These are phyloP conservation scores for Fusarium nodosum DNA, from an alignment of 2,329 filamentous ascomycete genomes.

Conservation along the genomic window DNA sequence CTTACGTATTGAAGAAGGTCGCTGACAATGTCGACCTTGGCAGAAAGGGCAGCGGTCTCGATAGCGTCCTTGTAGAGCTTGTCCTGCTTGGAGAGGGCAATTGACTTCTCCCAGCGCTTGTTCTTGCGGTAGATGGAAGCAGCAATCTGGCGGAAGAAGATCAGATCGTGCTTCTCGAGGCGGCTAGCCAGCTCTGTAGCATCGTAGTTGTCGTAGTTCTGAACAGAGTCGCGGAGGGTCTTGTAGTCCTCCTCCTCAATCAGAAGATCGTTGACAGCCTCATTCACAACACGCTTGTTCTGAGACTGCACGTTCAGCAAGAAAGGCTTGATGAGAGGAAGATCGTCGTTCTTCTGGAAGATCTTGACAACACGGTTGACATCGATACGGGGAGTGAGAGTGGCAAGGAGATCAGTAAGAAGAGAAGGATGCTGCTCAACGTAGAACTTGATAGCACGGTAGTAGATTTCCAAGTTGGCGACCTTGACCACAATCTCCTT, in stretches of 20 bases:
- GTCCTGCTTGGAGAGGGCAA: constrained; percentile 97
- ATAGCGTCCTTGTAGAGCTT: constrained; percentile 99
- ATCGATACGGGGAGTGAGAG: constrained; percentile 91
- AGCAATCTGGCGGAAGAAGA: constrained; percentile 99
- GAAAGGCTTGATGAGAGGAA: constrained; percentile 99
- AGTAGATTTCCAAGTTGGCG: constrained; percentile 98
- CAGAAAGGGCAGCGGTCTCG: constrained; percentile 93
- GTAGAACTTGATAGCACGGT: constrained; percentile 96
- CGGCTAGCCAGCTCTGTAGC: constrained; percentile 91
- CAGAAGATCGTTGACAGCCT: constrained; percentile 95
- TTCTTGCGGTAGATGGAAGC: constrained; percentile 99
- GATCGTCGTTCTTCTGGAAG: constrained; percentile 98
- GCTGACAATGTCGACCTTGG: constrained; percentile 92
- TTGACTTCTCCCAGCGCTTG: constrained; percentile 99
- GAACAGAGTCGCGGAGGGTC: constrained; percentile 95
- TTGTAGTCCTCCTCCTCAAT: constrained; percentile 99
- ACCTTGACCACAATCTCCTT: constrained; percentile 99
- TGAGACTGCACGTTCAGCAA: constrained; percentile 94
- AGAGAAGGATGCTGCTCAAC: constrained; percentile 96
- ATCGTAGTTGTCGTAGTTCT: constrained; percentile 99
- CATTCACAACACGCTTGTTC: constrained; percentile 98
- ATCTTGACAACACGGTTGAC: constrained; percentile 99
- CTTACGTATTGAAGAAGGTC: constrained; percentile 96
- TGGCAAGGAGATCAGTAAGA: constrained; percentile 94
- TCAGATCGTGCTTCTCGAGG: constrained; percentile 95